Percentiles rank a stretch among this genome's conserved stretches.
These are phyloP conservation scores for Macrolepiota fuliginosa DNA, from an alignment of 768 basidiomycete species.

Conservation along the genomic window DNA sequence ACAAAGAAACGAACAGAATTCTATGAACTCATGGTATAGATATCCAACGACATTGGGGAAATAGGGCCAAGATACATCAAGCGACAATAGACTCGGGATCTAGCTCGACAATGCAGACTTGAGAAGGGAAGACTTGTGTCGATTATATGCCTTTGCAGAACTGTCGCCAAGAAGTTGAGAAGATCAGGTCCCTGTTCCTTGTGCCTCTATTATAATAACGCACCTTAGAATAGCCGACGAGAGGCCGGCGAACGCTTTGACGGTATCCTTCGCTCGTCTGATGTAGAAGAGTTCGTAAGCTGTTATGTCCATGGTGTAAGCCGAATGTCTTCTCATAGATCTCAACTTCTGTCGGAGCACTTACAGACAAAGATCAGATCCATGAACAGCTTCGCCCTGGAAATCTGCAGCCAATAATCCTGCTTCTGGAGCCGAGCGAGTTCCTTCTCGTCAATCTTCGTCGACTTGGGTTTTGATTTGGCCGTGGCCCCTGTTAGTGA, in stretches of 20 bases:
- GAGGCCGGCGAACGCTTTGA: conserved; percentile 68
- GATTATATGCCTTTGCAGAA: conserved; percentile 72
- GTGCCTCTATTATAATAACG: conserved; percentile 9
- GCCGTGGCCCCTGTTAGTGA: conserved; percentile 68
- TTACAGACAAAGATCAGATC: conserved; percentile 87
- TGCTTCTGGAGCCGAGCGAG: conserved; percentile 64
- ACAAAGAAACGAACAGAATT: background rate
- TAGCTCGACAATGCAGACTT: conserved; percentile 40
- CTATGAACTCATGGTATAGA: conserved; percentile 11
- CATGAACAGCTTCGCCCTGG: conserved; percentile 73
- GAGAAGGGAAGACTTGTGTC: conserved; percentile 59
- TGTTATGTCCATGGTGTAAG: conserved; percentile 25
- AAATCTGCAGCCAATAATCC: conserved; percentile 73
- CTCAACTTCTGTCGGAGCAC: conserved; percentile 18
- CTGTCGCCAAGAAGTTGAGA: conserved; percentile 32
- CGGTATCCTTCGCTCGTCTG: conserved; percentile 53
- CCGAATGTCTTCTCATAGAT: background rate
- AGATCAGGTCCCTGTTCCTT: conserved; percentile 1
- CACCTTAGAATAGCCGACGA: conserved; percentile 75
- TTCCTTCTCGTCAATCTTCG: conserved; percentile 69
- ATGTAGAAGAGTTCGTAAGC: conserved; percentile 80
- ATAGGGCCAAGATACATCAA: background rate
- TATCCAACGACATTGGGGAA: background rate
- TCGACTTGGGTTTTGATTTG: conserved; percentile 59
- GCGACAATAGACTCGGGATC: background rate